These are phyloP conservation scores for Trichoderma breve DNA, from an alignment of 2,329 filamentous ascomycete species.

Conservation along the genomic window DNA sequence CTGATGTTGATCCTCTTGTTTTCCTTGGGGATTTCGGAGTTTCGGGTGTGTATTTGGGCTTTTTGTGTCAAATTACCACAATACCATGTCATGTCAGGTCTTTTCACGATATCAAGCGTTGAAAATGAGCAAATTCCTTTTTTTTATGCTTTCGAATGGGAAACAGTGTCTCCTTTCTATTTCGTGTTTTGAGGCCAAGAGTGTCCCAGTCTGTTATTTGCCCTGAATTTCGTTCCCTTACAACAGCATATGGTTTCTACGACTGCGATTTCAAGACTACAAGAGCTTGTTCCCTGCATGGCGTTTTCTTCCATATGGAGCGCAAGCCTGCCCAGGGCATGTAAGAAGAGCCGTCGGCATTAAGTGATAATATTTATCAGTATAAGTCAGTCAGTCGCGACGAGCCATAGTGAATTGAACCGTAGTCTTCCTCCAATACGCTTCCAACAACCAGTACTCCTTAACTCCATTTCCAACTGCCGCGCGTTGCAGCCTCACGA, in stretches of 20 bases:
- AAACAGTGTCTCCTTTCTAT: neutral
- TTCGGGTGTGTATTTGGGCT: neutral
- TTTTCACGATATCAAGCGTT: neutral
- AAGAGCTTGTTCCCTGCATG: neutral
- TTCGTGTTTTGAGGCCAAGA: neutral
- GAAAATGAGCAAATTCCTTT: neutral
- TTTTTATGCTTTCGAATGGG: neutral
- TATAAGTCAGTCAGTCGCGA: neutral
- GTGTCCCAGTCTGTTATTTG: neutral
- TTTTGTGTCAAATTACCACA: neutral
- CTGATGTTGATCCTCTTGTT: conserved; percentile 16
- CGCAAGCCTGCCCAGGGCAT: neutral
- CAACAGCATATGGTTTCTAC: neutral
- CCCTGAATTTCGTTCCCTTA: neutral
- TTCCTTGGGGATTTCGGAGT: neutral
- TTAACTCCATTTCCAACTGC: neutral
- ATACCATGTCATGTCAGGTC: neutral
- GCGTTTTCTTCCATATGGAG: neutral
- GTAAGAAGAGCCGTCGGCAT: neutral
- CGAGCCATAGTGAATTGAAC: neutral
- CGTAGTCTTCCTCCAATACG: neutral
- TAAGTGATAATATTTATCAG: neutral
- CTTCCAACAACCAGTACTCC: neutral
- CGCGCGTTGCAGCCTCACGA: neutral
- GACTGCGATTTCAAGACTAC: neutral